Percentiles rank a stretch among this genome's conserved stretches.
These are phyloP conservation scores for Diaporthe sp. DNA, from an alignment of 2,329 filamentous ascomycete species.

Conservation along the genomic window DNA sequence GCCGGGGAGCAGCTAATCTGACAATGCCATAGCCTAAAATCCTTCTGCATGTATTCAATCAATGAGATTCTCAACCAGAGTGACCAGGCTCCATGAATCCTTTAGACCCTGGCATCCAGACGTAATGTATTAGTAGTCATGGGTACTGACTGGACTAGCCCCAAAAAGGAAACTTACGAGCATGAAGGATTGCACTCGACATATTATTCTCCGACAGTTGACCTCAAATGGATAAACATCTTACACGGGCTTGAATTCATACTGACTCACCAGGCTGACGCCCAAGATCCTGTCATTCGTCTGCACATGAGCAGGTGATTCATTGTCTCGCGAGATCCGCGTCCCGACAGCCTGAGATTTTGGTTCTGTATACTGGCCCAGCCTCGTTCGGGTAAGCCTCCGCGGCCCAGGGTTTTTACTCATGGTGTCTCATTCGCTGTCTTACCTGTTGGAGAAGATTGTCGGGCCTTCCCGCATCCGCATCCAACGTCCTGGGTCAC, in stretches of 20 bases:
- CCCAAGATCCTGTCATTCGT: neutral
- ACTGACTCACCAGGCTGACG: neutral
- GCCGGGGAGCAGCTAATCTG: neutral
- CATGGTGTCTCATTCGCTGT: conserved; percentile 3
- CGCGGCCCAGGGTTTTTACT: neutral
- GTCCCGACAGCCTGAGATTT: neutral
- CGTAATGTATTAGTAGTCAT: neutral
- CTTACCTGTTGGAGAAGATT: conserved; percentile 2
- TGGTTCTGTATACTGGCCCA: neutral
- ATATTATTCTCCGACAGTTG: neutral
- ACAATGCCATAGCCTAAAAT: neutral
- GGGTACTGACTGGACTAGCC: neutral
- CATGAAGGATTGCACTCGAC: neutral
- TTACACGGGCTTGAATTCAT: neutral
- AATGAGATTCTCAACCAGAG: neutral
- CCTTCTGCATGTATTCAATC: neutral
- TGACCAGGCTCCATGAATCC: too few species aligned
- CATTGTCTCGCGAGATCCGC: neutral
- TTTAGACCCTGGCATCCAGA: neutral
- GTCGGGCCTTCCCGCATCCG: conserved; percentile 17
- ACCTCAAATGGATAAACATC: neutral
- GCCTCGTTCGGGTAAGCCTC: conserved; percentile 18
- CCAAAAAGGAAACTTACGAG: neutral
- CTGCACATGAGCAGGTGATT: neutral
- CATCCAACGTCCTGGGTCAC: neutral